Evolutionary conservation across 805 yeast genomes (phyloP).

Genomic region (Scheffersomyces coipomensis): DNA sequence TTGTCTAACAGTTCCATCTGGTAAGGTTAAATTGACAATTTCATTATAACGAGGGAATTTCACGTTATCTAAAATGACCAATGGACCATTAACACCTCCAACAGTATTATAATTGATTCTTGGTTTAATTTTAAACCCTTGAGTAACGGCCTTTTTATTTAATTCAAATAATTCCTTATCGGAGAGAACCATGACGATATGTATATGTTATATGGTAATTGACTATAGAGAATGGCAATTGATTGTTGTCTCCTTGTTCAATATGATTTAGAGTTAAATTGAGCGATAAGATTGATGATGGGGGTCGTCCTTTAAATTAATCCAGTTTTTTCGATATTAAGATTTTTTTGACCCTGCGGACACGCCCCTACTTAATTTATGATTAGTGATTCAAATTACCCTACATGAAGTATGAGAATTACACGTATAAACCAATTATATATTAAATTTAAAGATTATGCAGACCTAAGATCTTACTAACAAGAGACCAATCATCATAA

Average conservation of each 20-base stretch:
- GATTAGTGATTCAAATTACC: too few relatives aligned
- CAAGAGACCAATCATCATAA: conserved; percentile 13
- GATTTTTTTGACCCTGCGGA: too few relatives aligned
- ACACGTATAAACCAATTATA: too few relatives aligned
- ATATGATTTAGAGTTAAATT: too few relatives aligned
- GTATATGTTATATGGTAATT: too few relatives aligned
- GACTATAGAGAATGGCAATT: too few relatives aligned
- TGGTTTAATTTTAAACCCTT: conserved; percentile 89
- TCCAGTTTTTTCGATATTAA: not conserved
- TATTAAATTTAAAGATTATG: too few relatives aligned
- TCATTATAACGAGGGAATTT: conserved; percentile 78
- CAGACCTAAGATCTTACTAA: conserved; percentile 8
- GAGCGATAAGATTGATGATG: not conserved
- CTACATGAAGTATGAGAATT: too few relatives aligned
- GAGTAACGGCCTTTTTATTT: conserved; percentile 88
- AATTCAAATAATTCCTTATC: conserved; percentile 58
- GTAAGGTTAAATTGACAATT: conserved; percentile 93
- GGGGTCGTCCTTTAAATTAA: too few relatives aligned
- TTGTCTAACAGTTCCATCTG: conserved; percentile 92
- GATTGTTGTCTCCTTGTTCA: too few relatives aligned
- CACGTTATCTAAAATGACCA: conserved; percentile 64
- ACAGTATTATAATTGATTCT: conserved; percentile 93
- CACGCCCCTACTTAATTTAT: too few relatives aligned
- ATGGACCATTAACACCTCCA: conserved; percentile 97
- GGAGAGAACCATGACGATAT: conserved; percentile 27